These are phyloP conservation scores for Rhodocollybia butyracea DNA, from an alignment of 768 basidiomycete genomes.

Conservation along the genomic window DNA sequence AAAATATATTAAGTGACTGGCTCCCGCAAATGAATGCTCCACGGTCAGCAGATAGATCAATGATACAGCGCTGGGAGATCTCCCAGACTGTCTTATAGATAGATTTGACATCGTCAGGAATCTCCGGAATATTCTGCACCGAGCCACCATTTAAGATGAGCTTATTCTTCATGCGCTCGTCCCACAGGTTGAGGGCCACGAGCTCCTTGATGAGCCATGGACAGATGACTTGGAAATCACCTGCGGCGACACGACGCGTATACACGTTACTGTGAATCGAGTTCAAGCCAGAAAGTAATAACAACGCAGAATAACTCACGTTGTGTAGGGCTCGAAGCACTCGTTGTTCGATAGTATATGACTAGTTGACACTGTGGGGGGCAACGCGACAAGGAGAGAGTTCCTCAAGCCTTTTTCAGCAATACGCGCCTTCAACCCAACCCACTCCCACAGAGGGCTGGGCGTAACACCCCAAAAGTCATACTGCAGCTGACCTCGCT, in stretches of 20 bases:
- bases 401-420: slow-evolving; percentile 67
- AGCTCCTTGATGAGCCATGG: slow-evolving; percentile 82
- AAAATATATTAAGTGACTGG: too few relatives aligned
- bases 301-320: slow-evolving; percentile 32
- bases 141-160: slow-evolving; percentile 75
- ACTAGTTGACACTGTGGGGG: slow-evolving; percentile 83
- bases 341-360: slow-evolving; percentile 85
- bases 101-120: slow-evolving; percentile 72
- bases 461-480: slow-evolving; percentile 79
- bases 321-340: slow-evolving; percentile 84
- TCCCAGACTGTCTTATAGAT: slow-evolving; percentile 93
- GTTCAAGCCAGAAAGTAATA: too few relatives aligned
- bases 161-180: slow-evolving; percentile 80
- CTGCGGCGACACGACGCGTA: slow-evolving; percentile 78
- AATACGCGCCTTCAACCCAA: slow-evolving; percentile 65
- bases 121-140: slow-evolving; percentile 59
- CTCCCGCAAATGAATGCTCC: slow-evolving; percentile 84
- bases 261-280: slow-evolving; percentile 75
- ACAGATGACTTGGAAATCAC: slow-evolving; percentile 85
- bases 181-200: slow-evolving; percentile 75
- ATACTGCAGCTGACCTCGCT: slow-evolving; percentile 66
- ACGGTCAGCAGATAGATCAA: slow-evolving; percentile 80
- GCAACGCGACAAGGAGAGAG: slow-evolving; percentile 77
- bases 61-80: slow-evolving; percentile 78
- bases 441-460: slow-evolving; percentile 71